Evolutionary conservation across 805 yeast species (phyloP).

Genomic region (Saccharomycopsis javanensis): DNA sequence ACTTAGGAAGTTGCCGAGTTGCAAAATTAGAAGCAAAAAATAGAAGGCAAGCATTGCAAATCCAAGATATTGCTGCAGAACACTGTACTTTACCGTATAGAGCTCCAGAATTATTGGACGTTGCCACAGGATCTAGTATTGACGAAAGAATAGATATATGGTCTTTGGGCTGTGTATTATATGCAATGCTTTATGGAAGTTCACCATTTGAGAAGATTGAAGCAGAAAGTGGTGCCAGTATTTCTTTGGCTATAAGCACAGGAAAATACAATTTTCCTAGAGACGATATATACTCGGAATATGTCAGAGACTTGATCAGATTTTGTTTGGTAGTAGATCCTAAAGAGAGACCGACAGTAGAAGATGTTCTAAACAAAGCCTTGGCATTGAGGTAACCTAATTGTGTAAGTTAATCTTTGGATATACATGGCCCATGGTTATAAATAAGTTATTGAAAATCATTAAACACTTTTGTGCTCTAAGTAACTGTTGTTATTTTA

Average conservation of each 20-base stretch:
- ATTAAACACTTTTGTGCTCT: no score
- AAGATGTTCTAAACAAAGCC: slow-evolving; percentile 43
- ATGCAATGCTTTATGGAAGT: slow-evolving; percentile 63
- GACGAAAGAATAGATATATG: slow-evolving; percentile 79
- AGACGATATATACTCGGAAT: slow-evolving; percentile 37
- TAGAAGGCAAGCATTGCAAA: slow-evolving; percentile 60
- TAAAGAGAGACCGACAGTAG: slow-evolving; percentile 50
- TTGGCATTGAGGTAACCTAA: slow-evolving; percentile 23
- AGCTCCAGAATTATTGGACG: slow-evolving; percentile 84
- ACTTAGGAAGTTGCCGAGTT: slow-evolving; percentile 68
- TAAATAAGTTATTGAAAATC: no score
- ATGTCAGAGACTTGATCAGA: slow-evolving; percentile 44
- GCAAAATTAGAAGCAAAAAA: slow-evolving; percentile 47
- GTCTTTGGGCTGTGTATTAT: slow-evolving; percentile 83
- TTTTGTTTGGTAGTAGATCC: slow-evolving; percentile 59
- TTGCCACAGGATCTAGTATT: slow-evolving; percentile 52
- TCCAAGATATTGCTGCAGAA: slow-evolving; percentile 75
- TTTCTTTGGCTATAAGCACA: slow-evolving; percentile 62
- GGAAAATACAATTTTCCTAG: slow-evolving; percentile 43
- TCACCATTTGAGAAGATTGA: slow-evolving; percentile 88
- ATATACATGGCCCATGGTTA: no score
- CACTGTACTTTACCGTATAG: slow-evolving; percentile 80
- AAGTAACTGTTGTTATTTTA: no score
- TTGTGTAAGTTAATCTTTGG: no score
- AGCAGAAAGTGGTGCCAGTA: slow-evolving; percentile 69